phyloP scores from a whole-genome alignment of 2,329 filamentous ascomycete genomes.

The Fusarium lateritium region DNA sequence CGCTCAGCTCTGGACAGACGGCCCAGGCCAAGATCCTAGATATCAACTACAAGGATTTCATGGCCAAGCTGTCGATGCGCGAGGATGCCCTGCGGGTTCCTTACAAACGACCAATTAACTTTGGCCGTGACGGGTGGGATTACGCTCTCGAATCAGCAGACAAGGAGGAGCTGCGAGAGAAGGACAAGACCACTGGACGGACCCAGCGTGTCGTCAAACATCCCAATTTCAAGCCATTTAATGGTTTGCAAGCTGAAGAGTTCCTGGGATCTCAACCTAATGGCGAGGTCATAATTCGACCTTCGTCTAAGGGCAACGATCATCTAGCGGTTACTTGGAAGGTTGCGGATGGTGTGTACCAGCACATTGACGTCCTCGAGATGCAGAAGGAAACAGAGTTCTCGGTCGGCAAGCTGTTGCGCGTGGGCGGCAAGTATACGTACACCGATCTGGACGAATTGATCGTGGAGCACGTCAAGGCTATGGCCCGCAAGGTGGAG shows the following conservation, averaged over 20 bases:
- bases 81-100: slow-evolving; percentile 85
- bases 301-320: slow-evolving; percentile 94
- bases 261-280: slow-evolving; percentile 88
- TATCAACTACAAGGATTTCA: slow-evolving; percentile 88
- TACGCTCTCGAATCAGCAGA: slow-evolving; percentile 84
- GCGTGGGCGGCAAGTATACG: slow-evolving; percentile 88
- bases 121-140: slow-evolving; percentile 88
- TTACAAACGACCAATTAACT: slow-evolving; percentile 78
- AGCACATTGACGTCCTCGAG: slow-evolving; percentile 97
- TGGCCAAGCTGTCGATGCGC: slow-evolving; percentile 85
- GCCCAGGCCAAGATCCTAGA: slow-evolving; percentile 89
- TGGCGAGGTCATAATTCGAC: slow-evolving; percentile 94
- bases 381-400: slow-evolving; percentile 98
- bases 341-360: slow-evolving; percentile 94
- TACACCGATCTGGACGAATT: slow-evolving; percentile 98
- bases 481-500: slow-evolving; percentile 97
- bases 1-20: slow-evolving; percentile 85
- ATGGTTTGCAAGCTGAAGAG: slow-evolving; percentile 91
- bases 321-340: slow-evolving; percentile 99
- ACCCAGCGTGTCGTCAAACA: slow-evolving; percentile 98
- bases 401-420: slow-evolving; percentile 87
- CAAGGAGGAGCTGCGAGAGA: slow-evolving; percentile 86
- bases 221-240: slow-evolving; percentile 94
- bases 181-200: slow-evolving; percentile 86
- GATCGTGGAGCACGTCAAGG: slow-evolving; percentile 97